Evolutionary conservation across 2,329 filamentous ascomycete genomes (phyloP), one percentile per base, ranked within the genome.

Genomic region (Cytospora piceicola): DNA sequence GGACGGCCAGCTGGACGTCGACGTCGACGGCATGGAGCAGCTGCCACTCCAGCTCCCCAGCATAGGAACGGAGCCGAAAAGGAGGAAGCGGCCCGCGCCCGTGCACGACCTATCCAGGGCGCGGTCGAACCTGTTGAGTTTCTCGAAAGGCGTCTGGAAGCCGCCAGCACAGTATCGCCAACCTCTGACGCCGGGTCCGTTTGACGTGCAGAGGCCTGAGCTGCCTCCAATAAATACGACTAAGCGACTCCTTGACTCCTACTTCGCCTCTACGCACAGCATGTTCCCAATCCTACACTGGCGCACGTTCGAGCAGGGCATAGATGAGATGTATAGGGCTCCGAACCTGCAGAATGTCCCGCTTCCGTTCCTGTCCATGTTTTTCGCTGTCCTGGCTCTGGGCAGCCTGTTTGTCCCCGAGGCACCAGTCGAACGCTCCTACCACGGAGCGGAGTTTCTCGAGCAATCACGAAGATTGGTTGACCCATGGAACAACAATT

Each of bases 231-330:
- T 88, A 69, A 80, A 87, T 32, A 77, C 88, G 27, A 88, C 89
- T 32, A 92, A 96, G 68, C 86, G 86, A 70, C 81, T 97, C 2
- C 78, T 97, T 36, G 83, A 86, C 39, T 85, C 90, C 46, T 99
- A 96, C 76, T 90, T 91, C 71, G 82, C 85, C 49, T 90, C 90
- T 8, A 82, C 92, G 29, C 94, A 98, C 75, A 85, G 88, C 36
- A 89, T 92, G 75, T 90, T 94, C 70, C 95, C 95, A 0, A 88
- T 97, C 53, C 73, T 98, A 12, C 92, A 98, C 76, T 96, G 94
- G 91, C 91, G 92, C 2, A 90, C 86, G 0, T 96, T 98, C 72
- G 83, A 90, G 71, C 83, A 85, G 57, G 86, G 90, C 60, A 90
- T 94, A 67, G 92, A 96, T 64, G 83, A 87, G 11, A 81, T 96